Percentiles rank a stretch among this genome's conserved stretches.
Conservation (phyloP, 202 grass and related monocot species). For the Setaria viridis region DNA sequence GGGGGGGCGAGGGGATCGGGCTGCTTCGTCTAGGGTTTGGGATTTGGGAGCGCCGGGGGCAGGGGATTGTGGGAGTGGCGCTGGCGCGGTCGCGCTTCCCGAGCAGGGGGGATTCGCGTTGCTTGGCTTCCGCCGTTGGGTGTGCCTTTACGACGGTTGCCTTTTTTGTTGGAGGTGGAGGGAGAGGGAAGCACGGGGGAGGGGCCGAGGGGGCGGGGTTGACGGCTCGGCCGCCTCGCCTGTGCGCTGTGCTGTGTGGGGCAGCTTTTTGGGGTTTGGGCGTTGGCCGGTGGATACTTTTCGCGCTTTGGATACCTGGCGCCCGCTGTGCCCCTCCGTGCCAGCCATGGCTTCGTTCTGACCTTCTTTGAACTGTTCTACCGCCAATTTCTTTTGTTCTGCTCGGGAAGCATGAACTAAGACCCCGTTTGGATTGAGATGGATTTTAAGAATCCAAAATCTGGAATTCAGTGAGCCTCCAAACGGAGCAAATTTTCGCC, state of each 20-base stretch:
- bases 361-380: background rate
- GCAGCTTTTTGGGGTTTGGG: background rate
- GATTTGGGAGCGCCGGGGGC: background rate
- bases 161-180: conserved; percentile 6
- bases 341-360: background rate
- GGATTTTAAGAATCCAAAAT: no score
- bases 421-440: no score
- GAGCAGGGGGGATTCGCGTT: background rate
- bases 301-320: background rate
- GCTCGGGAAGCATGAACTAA: no score
- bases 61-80: background rate
- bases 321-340: background rate
- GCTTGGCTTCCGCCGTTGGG: background rate
- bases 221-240: background rate
- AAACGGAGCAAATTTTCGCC: no score
- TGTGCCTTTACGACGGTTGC: background rate
- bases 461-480: no score
- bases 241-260: background rate
- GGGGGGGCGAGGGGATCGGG: background rate
- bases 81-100: background rate
- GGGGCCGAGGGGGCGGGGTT: background rate
- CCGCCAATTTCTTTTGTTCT: background rate
- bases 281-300: background rate
- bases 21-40: conserved; percentile 42
- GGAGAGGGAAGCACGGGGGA: background rate